These are phyloP conservation scores for Sistotremastrum suecicum DNA, from an alignment of 768 basidiomycete genomes.

Conservation along the genomic window DNA sequence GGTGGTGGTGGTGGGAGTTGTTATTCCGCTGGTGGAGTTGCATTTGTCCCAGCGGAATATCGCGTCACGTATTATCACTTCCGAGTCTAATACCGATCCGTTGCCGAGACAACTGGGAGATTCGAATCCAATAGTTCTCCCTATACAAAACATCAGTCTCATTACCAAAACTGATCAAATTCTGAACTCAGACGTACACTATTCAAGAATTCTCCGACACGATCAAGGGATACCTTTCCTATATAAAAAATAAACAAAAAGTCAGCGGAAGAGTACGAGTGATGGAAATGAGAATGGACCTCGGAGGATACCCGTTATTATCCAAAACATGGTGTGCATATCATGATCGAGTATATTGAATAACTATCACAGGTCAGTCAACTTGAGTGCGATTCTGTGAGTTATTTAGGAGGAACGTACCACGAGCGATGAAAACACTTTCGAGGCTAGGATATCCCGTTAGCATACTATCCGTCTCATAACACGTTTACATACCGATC, in stretches of 20 bases:
- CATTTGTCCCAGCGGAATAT: too few species aligned
- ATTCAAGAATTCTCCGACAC: slow-evolving; percentile 34
- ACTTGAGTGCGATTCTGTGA: slow-evolving; percentile 13
- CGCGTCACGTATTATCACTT: too few species aligned
- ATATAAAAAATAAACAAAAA: slow-evolving; percentile 4
- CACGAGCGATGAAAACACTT: slow-evolving; percentile 25
- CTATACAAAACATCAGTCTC: too few species aligned
- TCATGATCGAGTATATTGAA: slow-evolving; percentile 48
- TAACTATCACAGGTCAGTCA: slow-evolving; percentile 15
- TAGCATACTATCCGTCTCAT: not conserved
- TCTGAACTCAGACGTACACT: slow-evolving; percentile 10
- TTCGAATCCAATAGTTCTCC: too few species aligned
- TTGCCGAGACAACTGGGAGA: too few species aligned
- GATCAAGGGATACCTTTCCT: slow-evolving; percentile 53
- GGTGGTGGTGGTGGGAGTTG: slow-evolving; percentile 32
- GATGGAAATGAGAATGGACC: not conserved
- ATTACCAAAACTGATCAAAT: too few species aligned
- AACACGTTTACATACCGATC: slow-evolving; percentile 11
- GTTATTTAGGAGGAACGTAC: slow-evolving; percentile 7
- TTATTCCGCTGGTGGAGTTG: not conserved
- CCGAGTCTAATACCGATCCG: too few species aligned
- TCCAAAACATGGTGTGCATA: slow-evolving; percentile 22
- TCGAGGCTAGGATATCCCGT: slow-evolving; percentile 15
- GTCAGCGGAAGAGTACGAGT: slow-evolving; percentile 6
- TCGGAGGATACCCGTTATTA: slow-evolving; percentile 16